These are phyloP conservation scores for Oenanthe sinensis DNA, from an alignment of 129 eudicot genomes.

Conservation along the genomic window DNA sequence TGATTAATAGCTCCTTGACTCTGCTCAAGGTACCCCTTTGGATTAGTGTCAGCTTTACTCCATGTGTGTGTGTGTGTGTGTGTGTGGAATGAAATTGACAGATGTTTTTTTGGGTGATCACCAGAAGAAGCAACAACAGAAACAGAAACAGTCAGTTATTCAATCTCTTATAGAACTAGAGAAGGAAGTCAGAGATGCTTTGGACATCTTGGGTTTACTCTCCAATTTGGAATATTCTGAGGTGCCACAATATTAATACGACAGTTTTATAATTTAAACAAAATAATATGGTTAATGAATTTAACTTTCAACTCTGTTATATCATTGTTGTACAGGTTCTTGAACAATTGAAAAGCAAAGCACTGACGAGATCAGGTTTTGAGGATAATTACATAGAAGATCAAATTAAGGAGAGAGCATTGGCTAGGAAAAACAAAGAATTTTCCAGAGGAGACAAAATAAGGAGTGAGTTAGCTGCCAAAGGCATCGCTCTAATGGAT, in stretches of 20 bases:
- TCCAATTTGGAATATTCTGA: slow-evolving; percentile 47
- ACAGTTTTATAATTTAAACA: background rate
- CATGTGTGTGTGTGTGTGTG: background rate
- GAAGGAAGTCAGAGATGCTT: slow-evolving; percentile 41
- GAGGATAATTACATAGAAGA: slow-evolving; percentile 48
- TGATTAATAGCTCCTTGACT: slow-evolving; percentile 42
- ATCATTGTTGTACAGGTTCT: slow-evolving; percentile 41
- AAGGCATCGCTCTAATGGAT: slow-evolving; percentile 85
- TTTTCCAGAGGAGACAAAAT: slow-evolving; percentile 51
- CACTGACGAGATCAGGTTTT: slow-evolving; percentile 52
- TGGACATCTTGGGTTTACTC: slow-evolving; percentile 69
- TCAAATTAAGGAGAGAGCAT: slow-evolving; percentile 49
- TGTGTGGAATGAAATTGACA: background rate
- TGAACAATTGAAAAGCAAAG: slow-evolving; percentile 70
- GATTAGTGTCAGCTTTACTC: background rate
- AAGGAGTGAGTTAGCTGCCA: slow-evolving; percentile 46
- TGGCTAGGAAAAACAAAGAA: slow-evolving; percentile 59
- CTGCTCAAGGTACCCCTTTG: slow-evolving; percentile 46
- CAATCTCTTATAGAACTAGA: slow-evolving; percentile 48
- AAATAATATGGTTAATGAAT: background rate
- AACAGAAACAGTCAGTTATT: slow-evolving; percentile 33
- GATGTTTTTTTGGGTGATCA: slow-evolving; percentile 13
- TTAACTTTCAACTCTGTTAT: background rate
- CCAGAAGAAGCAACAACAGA: slow-evolving; percentile 75
- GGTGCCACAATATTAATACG: slow-evolving; percentile 27